phyloP scores from a whole-genome alignment of 1,284 basidiomycete species.

The Ceratobasidium sp. region DNA sequence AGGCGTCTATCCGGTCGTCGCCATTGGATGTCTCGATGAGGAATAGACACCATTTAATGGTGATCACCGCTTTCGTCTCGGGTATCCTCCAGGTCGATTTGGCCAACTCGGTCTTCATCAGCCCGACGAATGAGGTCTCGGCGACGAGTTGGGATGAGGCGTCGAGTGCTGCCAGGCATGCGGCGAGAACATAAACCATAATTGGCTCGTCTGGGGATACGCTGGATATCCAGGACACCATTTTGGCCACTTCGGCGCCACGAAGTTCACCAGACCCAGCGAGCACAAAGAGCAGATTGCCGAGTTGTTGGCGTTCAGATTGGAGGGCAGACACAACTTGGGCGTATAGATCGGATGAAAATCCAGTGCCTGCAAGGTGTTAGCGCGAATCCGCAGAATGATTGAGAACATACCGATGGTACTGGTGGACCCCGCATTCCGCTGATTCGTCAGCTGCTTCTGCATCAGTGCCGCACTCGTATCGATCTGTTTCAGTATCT shows the following conservation, averaged over 20 bases:
- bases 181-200: slow-evolving; percentile 72
- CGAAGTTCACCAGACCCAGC: slow-evolving; percentile 67
- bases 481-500: slow-evolving; percentile 69
- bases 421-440: slow-evolving; percentile 63
- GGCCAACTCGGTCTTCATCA: slow-evolving; percentile 46
- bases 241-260: slow-evolving; percentile 61
- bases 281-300: slow-evolving; percentile 65
- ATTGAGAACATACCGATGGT: slow-evolving; percentile 65
- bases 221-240: slow-evolving; percentile 66
- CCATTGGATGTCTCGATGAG: slow-evolving; percentile 74
- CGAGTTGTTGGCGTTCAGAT: slow-evolving; percentile 71
- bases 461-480: slow-evolving; percentile 51
- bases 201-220: slow-evolving; percentile 68
- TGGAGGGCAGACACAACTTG: slow-evolving; percentile 71
- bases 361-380: slow-evolving; percentile 46
- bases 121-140: slow-evolving; percentile 45
- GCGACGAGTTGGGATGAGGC: slow-evolving; percentile 48
- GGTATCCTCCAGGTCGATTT: slow-evolving; percentile 67
- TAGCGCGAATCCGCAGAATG: slow-evolving; percentile 49
- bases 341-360: slow-evolving; percentile 67
- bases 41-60: slow-evolving; percentile 87
- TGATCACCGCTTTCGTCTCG: slow-evolving; percentile 73
- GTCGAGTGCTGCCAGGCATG: slow-evolving; percentile 72
- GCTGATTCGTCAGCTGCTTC: slow-evolving; percentile 41
- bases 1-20: slow-evolving; percentile 60